A percentile compares a stretch with the other conserved stretches of the same genome.
Conservation (phyloP, 208 protist species). For the Wallacemonas collosoma region DNA sequence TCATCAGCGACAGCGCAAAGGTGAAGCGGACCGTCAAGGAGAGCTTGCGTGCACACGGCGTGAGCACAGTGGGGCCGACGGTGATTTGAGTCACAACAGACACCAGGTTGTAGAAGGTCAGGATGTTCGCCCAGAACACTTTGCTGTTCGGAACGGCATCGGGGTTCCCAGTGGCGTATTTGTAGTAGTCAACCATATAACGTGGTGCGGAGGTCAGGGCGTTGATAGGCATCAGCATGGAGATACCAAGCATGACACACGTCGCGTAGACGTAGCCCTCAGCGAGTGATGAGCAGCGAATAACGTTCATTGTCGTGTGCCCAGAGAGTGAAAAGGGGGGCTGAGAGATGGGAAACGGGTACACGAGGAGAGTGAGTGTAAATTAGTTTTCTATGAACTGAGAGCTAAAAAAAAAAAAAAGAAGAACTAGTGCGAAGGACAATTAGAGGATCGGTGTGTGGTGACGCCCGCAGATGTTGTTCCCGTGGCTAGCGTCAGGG, state of each 20-base stretch:
- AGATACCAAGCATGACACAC: constrained; percentile 81
- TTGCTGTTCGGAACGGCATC: constrained; percentile 46
- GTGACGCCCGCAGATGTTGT: too few relatives aligned
- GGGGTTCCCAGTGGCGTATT: constrained; percentile 60
- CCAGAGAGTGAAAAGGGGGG: too few relatives aligned
- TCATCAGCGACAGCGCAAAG: constrained; percentile 57
- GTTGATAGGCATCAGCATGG: constrained; percentile 89
- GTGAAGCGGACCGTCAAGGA: constrained; percentile 61
- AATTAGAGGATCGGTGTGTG: too few relatives aligned
- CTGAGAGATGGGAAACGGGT: not conserved
- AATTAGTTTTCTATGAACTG: not conserved
- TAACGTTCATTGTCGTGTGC: constrained; percentile 22
- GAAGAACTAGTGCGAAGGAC: not conserved
- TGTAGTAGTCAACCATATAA: constrained; percentile 89
- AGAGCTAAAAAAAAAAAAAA: not conserved
- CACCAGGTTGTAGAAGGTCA: constrained; percentile 80
- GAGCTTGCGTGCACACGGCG: constrained; percentile 45
- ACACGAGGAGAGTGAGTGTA: not conserved
- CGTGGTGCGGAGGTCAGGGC: constrained; percentile 74
- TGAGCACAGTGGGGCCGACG: constrained; percentile 63
- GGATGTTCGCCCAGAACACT: constrained; percentile 74
- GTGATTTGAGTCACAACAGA: constrained; percentile 72
- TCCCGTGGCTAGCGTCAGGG: too few relatives aligned
- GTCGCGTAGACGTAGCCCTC: constrained; percentile 80
- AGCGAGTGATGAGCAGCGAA: constrained; percentile 43